Evolutionary conservation across 2,329 filamentous ascomycete species (phyloP).

Genomic region (Emmonsiellopsis sp.): DNA sequence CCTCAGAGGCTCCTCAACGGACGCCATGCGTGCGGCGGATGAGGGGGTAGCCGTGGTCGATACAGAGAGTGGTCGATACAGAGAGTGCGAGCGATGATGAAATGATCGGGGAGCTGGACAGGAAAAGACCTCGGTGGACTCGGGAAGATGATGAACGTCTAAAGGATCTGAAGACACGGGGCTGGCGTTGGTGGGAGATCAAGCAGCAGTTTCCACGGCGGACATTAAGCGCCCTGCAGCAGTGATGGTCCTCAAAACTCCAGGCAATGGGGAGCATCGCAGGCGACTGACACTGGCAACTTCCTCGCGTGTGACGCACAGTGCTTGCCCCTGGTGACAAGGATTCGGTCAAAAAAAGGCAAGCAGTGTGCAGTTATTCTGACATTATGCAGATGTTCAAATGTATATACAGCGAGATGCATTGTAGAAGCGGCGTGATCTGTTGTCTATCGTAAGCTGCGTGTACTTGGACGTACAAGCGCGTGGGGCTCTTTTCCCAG

Average conservation of each 20-base stretch:
- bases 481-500: too few species aligned
- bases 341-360: too few species aligned
- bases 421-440: too few species aligned
- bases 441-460: too few species aligned
- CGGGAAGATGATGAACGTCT: not conserved
- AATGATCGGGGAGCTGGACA: not conserved
- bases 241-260: not conserved
- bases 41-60: not conserved
- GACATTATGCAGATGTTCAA: too few species aligned
- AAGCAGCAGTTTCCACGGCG: too few species aligned
- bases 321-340: too few species aligned
- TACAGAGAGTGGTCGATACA: not conserved
- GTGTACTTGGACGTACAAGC: too few species aligned
- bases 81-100: not conserved
- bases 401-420: too few species aligned
- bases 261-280: not conserved
- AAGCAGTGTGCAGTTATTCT: too few species aligned
- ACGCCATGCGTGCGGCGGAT: not conserved
- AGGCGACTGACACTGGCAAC: not conserved
- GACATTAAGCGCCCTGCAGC: not conserved
- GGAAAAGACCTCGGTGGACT: not conserved
- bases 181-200: slow-evolving; percentile 3
- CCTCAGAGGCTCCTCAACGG: not conserved
- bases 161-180: not conserved
- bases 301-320: too few species aligned